phyloP scores from a whole-genome alignment of 2,329 filamentous ascomycete genomes.

The Daldinia sp. region DNA sequence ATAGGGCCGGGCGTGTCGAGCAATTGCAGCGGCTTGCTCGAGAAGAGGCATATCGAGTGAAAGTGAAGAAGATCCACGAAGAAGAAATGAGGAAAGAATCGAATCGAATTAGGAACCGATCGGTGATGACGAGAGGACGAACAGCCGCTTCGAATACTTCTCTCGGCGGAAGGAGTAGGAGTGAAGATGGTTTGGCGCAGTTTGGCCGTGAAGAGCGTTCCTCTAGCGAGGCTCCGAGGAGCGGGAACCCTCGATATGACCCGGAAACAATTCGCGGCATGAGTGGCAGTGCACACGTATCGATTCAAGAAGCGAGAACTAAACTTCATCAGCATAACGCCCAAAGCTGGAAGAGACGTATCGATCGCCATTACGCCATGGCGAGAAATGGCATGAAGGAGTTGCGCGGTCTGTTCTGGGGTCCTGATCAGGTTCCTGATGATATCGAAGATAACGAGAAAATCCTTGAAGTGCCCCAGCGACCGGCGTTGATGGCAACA shows the following conservation, averaged over 20 bases:
- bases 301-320: slow-evolving; percentile 77
- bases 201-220: slow-evolving; percentile 42
- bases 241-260: slow-evolving; percentile 73
- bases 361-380: slow-evolving; percentile 76
- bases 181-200: slow-evolving; percentile 57
- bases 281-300: slow-evolving; percentile 74
- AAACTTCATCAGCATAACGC: slow-evolving; percentile 83
- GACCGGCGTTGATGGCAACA: slow-evolving; percentile 83
- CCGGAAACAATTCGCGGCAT: slow-evolving; percentile 76
- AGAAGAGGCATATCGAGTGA: slow-evolving; percentile 88
- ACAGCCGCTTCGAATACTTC: slow-evolving; percentile 45
- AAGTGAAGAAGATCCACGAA: slow-evolving; percentile 83
- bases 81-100: slow-evolving; percentile 67
- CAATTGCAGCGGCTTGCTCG: slow-evolving; percentile 89
- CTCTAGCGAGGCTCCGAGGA: slow-evolving; percentile 48
- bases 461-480: slow-evolving; percentile 83
- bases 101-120: slow-evolving; percentile 63
- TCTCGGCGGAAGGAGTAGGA: slow-evolving; percentile 60
- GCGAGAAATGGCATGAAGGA: slow-evolving; percentile 80
- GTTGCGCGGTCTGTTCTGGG: slow-evolving; percentile 81
- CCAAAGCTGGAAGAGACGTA: slow-evolving; percentile 90
- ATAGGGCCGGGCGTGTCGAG: slow-evolving; percentile 85
- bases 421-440: slow-evolving; percentile 79
- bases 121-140: slow-evolving; percentile 55
- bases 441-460: slow-evolving; percentile 84